Evolutionary conservation across 2,329 filamentous ascomycete species (phyloP).

Genomic region (Hymenoscyphus scutula): DNA sequence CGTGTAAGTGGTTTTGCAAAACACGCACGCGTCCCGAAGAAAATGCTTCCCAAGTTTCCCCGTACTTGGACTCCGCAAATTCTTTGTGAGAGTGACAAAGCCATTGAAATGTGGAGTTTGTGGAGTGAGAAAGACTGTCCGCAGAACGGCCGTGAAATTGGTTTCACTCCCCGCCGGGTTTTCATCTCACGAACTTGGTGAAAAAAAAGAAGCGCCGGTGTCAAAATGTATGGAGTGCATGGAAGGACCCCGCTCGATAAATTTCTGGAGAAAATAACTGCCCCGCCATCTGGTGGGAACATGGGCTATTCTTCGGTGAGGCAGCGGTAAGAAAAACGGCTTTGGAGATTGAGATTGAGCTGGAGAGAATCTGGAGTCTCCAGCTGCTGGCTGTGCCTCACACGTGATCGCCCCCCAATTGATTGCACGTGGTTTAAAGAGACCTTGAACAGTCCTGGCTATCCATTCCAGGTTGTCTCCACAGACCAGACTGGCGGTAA

Average conservation of each 20-base stretch:
- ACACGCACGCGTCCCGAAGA: not conserved
- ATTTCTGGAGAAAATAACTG: not conserved
- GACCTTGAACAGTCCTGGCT: not conserved
- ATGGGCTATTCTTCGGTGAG: not conserved
- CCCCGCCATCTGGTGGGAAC: not conserved
- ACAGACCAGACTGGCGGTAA: not conserved
- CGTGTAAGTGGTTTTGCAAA: not conserved
- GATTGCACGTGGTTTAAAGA: not conserved
- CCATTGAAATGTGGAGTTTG: not conserved
- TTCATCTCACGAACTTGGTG: not conserved
- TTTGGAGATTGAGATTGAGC: too few species aligned
- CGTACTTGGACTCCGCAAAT: not conserved
- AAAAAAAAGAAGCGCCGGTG: too few species aligned
- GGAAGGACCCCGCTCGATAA: not conserved
- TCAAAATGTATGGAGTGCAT: not conserved
- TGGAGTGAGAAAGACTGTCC: not conserved
- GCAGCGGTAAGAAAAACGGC: not conserved
- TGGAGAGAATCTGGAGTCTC: not conserved
- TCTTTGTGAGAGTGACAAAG: not conserved
- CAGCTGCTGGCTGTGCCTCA: too few species aligned
- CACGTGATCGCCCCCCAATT: not conserved
- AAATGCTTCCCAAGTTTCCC: not conserved
- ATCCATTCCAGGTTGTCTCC: too few species aligned
- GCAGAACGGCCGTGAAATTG: constrained; percentile 2
- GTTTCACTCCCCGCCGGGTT: not conserved